Base-by-base conservation (phyloP, 805 yeast genomes). In the Ogataea nonfermentans region DNA sequence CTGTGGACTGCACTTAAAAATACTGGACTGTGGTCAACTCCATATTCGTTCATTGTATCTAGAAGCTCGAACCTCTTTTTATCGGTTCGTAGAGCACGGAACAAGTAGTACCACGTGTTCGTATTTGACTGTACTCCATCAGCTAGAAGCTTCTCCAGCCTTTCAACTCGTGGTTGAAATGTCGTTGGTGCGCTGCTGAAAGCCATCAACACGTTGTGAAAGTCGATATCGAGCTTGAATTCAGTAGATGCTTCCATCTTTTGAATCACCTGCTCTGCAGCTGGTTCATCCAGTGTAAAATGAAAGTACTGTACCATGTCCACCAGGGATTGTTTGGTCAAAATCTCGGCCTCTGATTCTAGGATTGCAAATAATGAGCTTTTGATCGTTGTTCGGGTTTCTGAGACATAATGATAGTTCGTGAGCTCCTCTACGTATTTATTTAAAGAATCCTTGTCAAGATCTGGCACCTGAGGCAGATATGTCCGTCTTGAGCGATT, bases 81-180 rank as follows among this genome's bases (percentile, higher is more conserved):
- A 2, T 44, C 39, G 2, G 41, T 37, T 17, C 43, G 40, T 12
- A 60, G 44, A 17, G 50, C 34, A 8, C 52, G 41, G 29, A 51
- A 57, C 2, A 55, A 20, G 17, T 46, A 49, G 33, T 60, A 60
- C 62, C 62, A 60, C 3, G 63, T 59, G 20, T 57, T 56, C 7
- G 41, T 28, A 33, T 59, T 59, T 2, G 60, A 51, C 1, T 17
- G 13, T 7, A 35, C 29, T 6, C 49, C 43, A 7, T 39, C 37
- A 2, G 37, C 35, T 22, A 41, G 30, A 22, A 55, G 27, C 7
- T 24, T 32, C 29, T 54, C 53, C 9, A 59, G 32, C 16, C 55
- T 24, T 22, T 45, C 51, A 9, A 56, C 40, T 2, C 55, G 40
- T 6, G 37, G 33, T 14, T 29, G 35, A 34, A 53, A 56, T 9